These are phyloP conservation scores for Mycena pura DNA, from an alignment of 768 basidiomycete genomes.

Conservation along the genomic window DNA sequence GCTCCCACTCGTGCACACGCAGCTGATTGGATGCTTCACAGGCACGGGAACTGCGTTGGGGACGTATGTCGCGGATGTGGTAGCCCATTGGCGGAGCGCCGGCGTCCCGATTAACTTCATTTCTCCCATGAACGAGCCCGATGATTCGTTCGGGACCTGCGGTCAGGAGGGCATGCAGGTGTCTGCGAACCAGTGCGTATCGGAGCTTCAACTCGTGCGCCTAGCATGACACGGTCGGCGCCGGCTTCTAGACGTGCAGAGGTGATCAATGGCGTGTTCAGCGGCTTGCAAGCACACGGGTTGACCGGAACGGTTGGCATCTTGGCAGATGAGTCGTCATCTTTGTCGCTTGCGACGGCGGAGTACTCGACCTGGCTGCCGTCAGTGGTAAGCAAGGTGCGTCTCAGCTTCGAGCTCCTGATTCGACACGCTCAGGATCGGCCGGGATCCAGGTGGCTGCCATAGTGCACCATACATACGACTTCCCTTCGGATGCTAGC, in stretches of 20 bases:
- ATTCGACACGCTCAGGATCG: no score
- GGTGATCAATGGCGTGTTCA: slow-evolving; percentile 46
- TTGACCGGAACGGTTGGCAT: slow-evolving; percentile 43
- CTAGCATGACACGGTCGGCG: background rate
- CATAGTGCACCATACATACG: slow-evolving; percentile 53
- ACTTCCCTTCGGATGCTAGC: slow-evolving; percentile 48
- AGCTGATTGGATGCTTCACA: background rate
- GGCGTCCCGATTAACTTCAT: slow-evolving; percentile 48
- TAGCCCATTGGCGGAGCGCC: slow-evolving; percentile 44
- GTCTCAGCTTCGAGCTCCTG: background rate
- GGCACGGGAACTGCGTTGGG: slow-evolving; percentile 47
- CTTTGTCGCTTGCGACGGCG: slow-evolving; percentile 36
- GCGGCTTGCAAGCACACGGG: slow-evolving; percentile 38
- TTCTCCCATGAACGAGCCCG: slow-evolving; percentile 53
- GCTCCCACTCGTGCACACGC: background rate
- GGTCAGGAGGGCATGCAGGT: slow-evolving; percentile 57
- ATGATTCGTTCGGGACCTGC: slow-evolving; percentile 46
- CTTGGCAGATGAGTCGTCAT: slow-evolving; percentile 49
- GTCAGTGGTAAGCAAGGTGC: slow-evolving; percentile 39
- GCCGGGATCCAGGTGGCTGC: slow-evolving; percentile 46
- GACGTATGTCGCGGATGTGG: slow-evolving; percentile 49
- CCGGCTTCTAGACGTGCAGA: slow-evolving; percentile 41
- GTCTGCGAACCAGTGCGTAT: slow-evolving; percentile 43
- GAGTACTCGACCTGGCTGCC: slow-evolving; percentile 45
- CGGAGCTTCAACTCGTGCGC: background rate